A percentile compares a stretch with the other conserved stretches of the same genome.
phyloP scores from a whole-genome alignment of 495 filamentous ascomycete species.

The Stereocaulon alpinum region DNA sequence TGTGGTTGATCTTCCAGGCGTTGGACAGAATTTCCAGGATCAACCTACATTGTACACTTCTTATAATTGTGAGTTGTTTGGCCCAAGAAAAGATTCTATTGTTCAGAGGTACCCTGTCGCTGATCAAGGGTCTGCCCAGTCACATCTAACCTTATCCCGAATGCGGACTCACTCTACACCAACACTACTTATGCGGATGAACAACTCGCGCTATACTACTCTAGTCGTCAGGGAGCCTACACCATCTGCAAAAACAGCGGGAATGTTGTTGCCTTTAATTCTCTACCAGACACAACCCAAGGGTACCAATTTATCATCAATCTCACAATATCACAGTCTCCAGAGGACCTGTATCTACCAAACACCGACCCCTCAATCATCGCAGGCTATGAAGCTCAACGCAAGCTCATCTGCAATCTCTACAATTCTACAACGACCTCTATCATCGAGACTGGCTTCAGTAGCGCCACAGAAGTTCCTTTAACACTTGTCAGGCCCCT shows the following conservation, averaged over 20 bases:
- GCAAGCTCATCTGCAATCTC: conserved; percentile 12
- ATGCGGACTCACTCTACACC: conserved; percentile 18
- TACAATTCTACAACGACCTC: background rate
- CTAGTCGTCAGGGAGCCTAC: conserved; percentile 25
- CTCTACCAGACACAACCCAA: conserved; percentile 27
- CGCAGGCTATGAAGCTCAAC: conserved; percentile 27
- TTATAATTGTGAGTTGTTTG: background rate
- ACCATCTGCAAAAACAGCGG: conserved; percentile 27
- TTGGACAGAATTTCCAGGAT: conserved; percentile 41
- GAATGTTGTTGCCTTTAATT: conserved; percentile 29
- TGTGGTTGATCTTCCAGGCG: conserved; percentile 30
- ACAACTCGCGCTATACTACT: conserved; percentile 33
- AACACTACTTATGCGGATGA: conserved; percentile 37
- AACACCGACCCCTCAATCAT: conserved; percentile 30
- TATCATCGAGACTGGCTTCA: conserved; percentile 11
- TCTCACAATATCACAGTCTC: conserved; percentile 24
- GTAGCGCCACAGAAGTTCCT: background rate
- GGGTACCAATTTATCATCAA: conserved; percentile 25
- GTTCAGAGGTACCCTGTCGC: background rate
- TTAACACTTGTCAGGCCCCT: conserved; percentile 27
- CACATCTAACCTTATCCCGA: conserved; percentile 8
- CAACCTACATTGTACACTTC: conserved; percentile 23
- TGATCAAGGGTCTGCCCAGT: background rate
- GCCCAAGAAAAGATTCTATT: background rate
- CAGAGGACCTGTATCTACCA: conserved; percentile 28